A percentile compares a stretch with the other conserved stretches of the same genome.
These are phyloP conservation scores for Colletotrichum filicis DNA, from an alignment of 2,329 filamentous ascomycete genomes.

Conservation along the genomic window DNA sequence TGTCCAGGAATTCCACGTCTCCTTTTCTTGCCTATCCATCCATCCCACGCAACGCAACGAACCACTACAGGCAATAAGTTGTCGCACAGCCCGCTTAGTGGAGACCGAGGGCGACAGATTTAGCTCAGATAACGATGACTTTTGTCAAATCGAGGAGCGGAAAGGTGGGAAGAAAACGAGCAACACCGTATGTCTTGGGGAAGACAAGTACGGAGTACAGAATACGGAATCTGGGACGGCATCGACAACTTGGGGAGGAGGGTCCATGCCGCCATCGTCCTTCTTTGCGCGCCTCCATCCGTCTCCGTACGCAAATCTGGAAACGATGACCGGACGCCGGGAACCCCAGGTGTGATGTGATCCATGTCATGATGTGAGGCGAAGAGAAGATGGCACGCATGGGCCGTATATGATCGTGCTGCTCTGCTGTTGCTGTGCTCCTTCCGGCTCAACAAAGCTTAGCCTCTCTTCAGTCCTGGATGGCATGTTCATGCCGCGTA, in stretches of 20 bases:
- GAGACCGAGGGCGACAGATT: slow-evolving; percentile 18
- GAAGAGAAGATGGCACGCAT: not conserved
- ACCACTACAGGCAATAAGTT: slow-evolving; percentile 24
- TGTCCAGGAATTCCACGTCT: not conserved
- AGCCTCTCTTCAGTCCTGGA: not conserved
- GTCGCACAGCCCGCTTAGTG: slow-evolving; percentile 31
- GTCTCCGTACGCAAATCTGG: not conserved
- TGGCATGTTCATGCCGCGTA: slow-evolving; percentile 3
- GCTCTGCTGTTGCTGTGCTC: not conserved
- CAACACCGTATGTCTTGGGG: slow-evolving; percentile 28
- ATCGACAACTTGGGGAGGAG: not conserved
- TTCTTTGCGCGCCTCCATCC: not conserved
- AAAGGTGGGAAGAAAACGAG: slow-evolving; percentile 17
- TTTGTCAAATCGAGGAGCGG: slow-evolving; percentile 12
- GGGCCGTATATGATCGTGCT: not conserved
- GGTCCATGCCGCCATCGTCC: not conserved
- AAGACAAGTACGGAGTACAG: slow-evolving; percentile 19
- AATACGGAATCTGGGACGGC: not conserved
- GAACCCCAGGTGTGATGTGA: not conserved
- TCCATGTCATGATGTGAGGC: slow-evolving; percentile 12
- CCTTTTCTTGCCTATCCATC: not conserved
- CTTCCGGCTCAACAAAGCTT: not conserved
- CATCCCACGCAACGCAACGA: slow-evolving; percentile 28
- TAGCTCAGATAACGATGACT: slow-evolving; percentile 27
- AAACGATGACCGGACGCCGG: not conserved